phyloP scores from a whole-genome alignment of 306 rosid species.

The Citrullus amarus region DNA sequence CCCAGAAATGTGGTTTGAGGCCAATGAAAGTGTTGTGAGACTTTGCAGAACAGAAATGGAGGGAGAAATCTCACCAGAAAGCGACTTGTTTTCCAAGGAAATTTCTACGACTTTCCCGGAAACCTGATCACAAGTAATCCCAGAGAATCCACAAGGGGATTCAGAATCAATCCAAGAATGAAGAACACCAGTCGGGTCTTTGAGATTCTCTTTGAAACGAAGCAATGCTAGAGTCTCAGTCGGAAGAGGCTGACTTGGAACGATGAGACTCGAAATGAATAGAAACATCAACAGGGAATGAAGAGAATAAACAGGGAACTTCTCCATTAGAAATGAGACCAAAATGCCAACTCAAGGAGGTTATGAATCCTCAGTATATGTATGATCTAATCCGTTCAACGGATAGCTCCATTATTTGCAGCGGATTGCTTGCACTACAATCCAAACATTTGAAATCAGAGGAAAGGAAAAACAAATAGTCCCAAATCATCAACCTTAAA shows the following conservation, averaged over 20 bases:
- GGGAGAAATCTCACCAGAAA: conserved; percentile 55
- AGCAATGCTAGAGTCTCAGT: conserved; percentile 48
- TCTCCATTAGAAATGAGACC: not conserved
- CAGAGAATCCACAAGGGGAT: conserved; percentile 52
- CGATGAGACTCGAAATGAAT: conserved; percentile 2
- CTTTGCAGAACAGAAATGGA: conserved; percentile 40
- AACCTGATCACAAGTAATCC: conserved; percentile 42
- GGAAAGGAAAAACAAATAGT: not conserved
- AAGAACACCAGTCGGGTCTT: conserved; percentile 45
- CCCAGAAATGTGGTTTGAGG: conserved; percentile 52
- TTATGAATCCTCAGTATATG: not conserved
- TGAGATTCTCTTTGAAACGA: conserved; percentile 52
- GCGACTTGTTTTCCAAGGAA: conserved; percentile 44
- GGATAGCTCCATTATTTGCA: not conserved
- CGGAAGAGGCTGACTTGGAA: conserved; percentile 33
- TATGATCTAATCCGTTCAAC: not conserved
- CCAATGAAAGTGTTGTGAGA: conserved; percentile 40
- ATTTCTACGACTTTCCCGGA: conserved; percentile 46
- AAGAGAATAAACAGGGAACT: conserved; percentile 2
- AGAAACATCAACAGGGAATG: conserved; percentile 15
- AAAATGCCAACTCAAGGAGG: not conserved
- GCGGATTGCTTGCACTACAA: not conserved
- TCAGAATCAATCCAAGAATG: conserved; percentile 49
- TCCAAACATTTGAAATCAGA: conserved; percentile 3
- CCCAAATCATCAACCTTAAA: not conserved